Conservation (phyloP, 345 rosid genomes). For the Sisymbrium irio region DNA sequence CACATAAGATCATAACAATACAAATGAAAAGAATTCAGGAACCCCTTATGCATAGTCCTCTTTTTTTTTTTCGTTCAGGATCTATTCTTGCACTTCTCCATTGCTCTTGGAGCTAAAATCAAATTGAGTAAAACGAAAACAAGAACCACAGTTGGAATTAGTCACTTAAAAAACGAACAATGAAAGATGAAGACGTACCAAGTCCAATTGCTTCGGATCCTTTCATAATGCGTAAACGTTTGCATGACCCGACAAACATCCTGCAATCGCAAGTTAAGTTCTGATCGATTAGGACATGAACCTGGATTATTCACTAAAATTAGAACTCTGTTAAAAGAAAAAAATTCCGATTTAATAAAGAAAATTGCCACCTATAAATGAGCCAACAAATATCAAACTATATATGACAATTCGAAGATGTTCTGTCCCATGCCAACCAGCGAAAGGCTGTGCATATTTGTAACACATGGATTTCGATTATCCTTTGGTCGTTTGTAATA, state of each 20-base stretch:
- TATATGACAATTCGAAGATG: constrained; percentile 1
- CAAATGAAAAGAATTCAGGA: constrained; percentile 1
- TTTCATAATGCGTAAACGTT: constrained; percentile 90
- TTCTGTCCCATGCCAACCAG: constrained; percentile 28
- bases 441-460: constrained; percentile 15
- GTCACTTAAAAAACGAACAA: background rate
- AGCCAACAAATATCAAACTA: background rate
- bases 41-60: background rate
- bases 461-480: constrained; percentile 17
- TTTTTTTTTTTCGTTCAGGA: background rate
- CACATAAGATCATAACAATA: constrained; percentile 15
- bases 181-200: constrained; percentile 40
- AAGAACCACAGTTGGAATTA: background rate
- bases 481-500: background rate
- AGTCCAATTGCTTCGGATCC: constrained; percentile 96
- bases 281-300: background rate
- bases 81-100: constrained; percentile 27
- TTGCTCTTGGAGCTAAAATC: constrained; percentile 26
- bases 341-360: background rate
- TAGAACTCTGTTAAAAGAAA: background rate
- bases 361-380: constrained; percentile 9
- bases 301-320: background rate
- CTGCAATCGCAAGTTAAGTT: constrained; percentile 34
- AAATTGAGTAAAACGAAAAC: background rate
- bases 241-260: constrained; percentile 92